Percentiles rank a stretch among this genome's conserved stretches.
Evolutionary conservation across 495 filamentous ascomycete genomes (phyloP).

Genomic region (Aspergillus biplanus): DNA sequence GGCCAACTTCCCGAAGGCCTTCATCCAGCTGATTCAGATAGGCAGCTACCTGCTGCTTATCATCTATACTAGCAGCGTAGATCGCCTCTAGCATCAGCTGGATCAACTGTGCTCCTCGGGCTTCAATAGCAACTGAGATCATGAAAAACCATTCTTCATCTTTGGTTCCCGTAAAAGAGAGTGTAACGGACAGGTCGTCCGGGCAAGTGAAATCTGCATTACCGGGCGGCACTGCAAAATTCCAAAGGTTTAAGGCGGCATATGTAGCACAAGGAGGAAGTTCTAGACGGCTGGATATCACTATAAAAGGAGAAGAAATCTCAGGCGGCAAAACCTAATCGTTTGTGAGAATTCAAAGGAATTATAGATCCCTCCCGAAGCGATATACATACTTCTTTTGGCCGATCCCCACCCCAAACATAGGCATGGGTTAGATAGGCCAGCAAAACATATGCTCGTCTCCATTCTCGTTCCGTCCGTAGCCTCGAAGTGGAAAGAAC

Average conservation of each 20-base stretch:
- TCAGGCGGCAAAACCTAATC: constrained; percentile 74
- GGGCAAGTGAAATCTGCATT: constrained; percentile 76
- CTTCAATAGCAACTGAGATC: constrained; percentile 93
- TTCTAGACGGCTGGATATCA: constrained; percentile 78
- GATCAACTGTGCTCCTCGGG: constrained; percentile 80
- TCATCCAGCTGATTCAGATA: constrained; percentile 76
- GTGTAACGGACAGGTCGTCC: constrained; percentile 78
- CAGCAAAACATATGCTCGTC: constrained; percentile 83
- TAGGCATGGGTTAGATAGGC: constrained; percentile 89
- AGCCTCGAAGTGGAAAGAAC: constrained; percentile 76
- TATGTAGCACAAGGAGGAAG: constrained; percentile 94
- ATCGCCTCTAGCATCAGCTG: constrained; percentile 86
- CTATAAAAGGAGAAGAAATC: constrained; percentile 79
- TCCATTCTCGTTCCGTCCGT: constrained; percentile 82
- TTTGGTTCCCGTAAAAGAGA: constrained; percentile 87
- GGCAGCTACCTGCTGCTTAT: constrained; percentile 67
- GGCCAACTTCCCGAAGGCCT: constrained; percentile 76
- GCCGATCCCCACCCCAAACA: constrained; percentile 89
- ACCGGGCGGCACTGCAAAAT: constrained; percentile 76
- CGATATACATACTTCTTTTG: constrained; percentile 62
- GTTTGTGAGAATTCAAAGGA: neutral
- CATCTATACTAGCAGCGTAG: constrained; percentile 64
- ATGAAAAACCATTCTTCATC: constrained; percentile 99
- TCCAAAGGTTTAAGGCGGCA: constrained; percentile 88
- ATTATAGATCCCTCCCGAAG: neutral